Evolutionary conservation across 2,329 filamentous ascomycete species (phyloP).

Genomic region (Aspergillus unguis): DNA sequence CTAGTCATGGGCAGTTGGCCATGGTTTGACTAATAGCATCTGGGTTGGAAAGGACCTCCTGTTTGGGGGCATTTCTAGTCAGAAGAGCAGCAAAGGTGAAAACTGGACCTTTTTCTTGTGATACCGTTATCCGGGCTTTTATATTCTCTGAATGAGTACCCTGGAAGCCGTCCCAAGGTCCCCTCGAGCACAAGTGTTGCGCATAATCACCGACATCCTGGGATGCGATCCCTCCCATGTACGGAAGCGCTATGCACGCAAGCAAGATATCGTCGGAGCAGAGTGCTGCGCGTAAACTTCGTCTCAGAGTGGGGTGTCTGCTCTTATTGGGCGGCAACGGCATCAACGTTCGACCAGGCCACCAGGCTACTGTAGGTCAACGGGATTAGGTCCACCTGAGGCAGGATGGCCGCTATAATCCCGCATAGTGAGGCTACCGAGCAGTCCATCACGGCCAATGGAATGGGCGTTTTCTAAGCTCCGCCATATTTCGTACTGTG

Average conservation of each 20-base stretch:
- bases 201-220: not conserved
- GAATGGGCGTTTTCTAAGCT: not conserved
- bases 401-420: not conserved
- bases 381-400: not conserved
- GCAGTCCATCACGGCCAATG: not conserved
- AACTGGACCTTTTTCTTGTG: not conserved
- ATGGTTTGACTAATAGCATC: not conserved
- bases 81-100: not conserved
- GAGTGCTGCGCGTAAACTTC: not conserved
- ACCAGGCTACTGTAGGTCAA: too few species aligned
- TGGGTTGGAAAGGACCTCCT: not conserved
- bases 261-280: not conserved
- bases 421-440: not conserved
- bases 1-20: not conserved
- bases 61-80: not conserved
- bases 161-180: constrained; percentile 4
- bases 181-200: not conserved
- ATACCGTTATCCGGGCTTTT: not conserved
- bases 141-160: constrained; percentile 11
- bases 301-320: not conserved
- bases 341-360: not conserved
- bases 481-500: not conserved
- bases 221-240: not conserved
- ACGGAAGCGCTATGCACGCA: not conserved
- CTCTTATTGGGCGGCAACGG: not conserved